Conservation (phyloP, 768 basidiomycete species). For the Lactarius evosmus region DNA sequence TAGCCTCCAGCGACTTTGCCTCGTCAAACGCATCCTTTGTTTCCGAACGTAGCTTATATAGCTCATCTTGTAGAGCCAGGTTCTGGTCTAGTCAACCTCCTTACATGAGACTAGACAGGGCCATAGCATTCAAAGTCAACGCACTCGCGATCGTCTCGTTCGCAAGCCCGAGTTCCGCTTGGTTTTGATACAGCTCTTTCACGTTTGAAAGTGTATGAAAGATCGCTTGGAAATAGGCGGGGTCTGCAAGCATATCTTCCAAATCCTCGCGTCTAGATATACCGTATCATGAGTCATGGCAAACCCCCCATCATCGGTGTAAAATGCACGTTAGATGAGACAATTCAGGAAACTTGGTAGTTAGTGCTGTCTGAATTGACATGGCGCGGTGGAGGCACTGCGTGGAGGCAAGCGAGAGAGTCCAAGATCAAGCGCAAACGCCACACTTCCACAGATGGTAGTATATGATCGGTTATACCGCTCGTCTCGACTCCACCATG, state of each 20-base stretch:
- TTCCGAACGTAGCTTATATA: conserved; percentile 74
- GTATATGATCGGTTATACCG: conserved; percentile 2
- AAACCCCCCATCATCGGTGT: not conserved
- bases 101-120: conserved; percentile 20
- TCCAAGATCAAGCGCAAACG: not conserved
- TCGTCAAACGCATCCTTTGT: conserved; percentile 88
- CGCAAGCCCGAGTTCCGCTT: conserved; percentile 74
- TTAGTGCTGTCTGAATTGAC: conserved; percentile 32
- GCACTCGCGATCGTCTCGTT: conserved; percentile 85
- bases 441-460: not conserved
- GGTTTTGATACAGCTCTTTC: conserved; percentile 68
- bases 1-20: conserved; percentile 72
- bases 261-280: conserved; percentile 75
- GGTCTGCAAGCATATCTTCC: conserved; percentile 83
- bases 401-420: too few relatives aligned
- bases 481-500: conserved; percentile 39
- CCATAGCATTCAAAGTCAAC: conserved; percentile 33
- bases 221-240: conserved; percentile 80
- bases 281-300: not conserved
- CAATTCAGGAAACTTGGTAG: conserved; percentile 68
- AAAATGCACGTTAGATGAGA: conserved; percentile 59
- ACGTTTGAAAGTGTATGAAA: conserved; percentile 78
- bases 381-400: conserved; percentile 1
- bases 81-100: conserved; percentile 55
- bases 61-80: conserved; percentile 65